These are phyloP conservation scores for Termitomyces heimii DNA, from an alignment of 768 basidiomycete species.

Conservation along the genomic window DNA sequence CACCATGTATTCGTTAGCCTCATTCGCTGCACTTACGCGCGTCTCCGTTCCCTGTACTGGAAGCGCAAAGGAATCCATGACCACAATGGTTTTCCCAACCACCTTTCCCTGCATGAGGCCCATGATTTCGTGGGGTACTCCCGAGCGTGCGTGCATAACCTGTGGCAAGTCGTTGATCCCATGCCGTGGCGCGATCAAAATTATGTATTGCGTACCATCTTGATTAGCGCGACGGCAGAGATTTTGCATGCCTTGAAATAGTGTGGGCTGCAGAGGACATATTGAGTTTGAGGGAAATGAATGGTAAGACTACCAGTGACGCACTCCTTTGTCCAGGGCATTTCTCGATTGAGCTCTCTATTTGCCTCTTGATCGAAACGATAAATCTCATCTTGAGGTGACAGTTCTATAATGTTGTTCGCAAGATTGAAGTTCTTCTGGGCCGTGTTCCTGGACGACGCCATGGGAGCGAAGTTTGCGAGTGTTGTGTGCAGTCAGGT, in stretches of 20 bases:
- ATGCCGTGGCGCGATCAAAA: conserved; percentile 1
- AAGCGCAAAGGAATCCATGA: conserved; percentile 96
- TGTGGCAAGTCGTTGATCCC: conserved; percentile 23
- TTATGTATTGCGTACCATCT: conserved; percentile 56
- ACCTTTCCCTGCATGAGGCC: conserved; percentile 98
- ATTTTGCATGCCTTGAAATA: conserved; percentile 91
- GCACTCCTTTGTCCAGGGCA: conserved; percentile 88
- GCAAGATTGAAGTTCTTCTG: conserved; percentile 67
- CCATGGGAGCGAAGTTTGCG: conserved; percentile 2
- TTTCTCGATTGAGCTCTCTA: conserved; percentile 55
- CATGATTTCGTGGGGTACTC: conserved; percentile 98
- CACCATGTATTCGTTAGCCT: conserved; percentile 99
- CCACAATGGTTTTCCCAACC: conserved; percentile 65
- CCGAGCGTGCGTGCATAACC: conserved; percentile 98
- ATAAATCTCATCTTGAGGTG: conserved; percentile 77
- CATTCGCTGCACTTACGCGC: conserved; percentile 91
- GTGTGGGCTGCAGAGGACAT: conserved; percentile 46
- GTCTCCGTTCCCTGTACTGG: conserved; percentile 99
- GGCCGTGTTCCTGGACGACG: conserved; percentile 46
- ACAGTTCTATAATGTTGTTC: conserved; percentile 66
- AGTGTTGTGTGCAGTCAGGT: background rate
- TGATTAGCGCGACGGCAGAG: conserved; percentile 90
- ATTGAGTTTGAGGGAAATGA: background rate
- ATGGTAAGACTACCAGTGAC: conserved; percentile 17
- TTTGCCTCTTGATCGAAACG: conserved; percentile 67